These are phyloP conservation scores for Pythium folliculosum DNA, from an alignment of 352 stramenopile genomes.

Conservation along the genomic window DNA sequence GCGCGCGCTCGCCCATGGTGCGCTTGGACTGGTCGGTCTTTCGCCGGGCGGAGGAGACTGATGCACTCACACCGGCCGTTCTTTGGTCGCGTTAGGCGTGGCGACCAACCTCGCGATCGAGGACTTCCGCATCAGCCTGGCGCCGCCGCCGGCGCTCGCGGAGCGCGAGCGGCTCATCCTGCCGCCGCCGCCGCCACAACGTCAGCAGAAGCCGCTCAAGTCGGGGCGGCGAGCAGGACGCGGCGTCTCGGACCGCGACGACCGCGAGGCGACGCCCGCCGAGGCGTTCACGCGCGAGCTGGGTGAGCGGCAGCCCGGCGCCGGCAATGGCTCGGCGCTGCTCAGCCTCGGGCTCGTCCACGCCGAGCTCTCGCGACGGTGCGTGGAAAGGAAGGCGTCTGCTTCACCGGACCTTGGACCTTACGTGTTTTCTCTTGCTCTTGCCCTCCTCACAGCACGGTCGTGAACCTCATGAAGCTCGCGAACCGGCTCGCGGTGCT, in stretches of 20 bases:
- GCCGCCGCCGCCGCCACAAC: neutral
- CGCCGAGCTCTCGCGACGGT: slow-evolving; percentile 29
- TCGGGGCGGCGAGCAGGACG: neutral
- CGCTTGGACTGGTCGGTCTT: too few species aligned
- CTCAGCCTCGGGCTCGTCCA: slow-evolving; percentile 23
- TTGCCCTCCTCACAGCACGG: too few species aligned
- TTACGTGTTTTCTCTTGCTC: too few species aligned
- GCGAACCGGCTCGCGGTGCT: slow-evolving; percentile 27
- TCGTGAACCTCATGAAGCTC: slow-evolving; percentile 38
- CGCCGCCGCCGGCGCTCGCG: slow-evolving; percentile 8
- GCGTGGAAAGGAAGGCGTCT: too few species aligned
- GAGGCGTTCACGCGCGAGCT: slow-evolving; percentile 25
- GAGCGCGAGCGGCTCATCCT: slow-evolving; percentile 16
- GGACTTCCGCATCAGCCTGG: slow-evolving; percentile 19
- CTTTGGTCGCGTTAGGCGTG: neutral
- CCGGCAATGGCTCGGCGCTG: neutral
- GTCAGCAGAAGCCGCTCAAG: neutral
- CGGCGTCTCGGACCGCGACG: neutral
- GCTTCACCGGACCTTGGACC: too few species aligned
- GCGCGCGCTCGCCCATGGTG: slow-evolving; percentile 14
- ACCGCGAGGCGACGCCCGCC: slow-evolving; percentile 5
- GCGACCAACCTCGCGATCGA: slow-evolving; percentile 7
- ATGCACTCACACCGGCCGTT: neutral
- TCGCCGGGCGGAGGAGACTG: neutral
- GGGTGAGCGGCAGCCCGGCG: neutral